phyloP scores from a whole-genome alignment of 2,329 filamentous ascomycete genomes.

The Diaporthe longicolla region DNA sequence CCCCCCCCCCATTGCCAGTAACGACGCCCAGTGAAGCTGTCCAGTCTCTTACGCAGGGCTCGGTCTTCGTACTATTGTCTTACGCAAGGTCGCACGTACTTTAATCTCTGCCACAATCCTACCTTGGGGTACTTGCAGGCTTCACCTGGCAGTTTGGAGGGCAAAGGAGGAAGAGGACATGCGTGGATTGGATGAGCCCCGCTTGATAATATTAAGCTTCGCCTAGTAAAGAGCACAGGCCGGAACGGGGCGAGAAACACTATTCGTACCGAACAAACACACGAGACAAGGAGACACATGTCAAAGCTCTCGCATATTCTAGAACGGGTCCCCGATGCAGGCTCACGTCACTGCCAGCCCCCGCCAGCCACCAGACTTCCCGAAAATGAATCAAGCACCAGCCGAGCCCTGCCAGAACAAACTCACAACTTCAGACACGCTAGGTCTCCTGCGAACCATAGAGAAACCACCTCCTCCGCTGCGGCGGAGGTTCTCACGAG shows the following conservation, averaged over 20 bases:
- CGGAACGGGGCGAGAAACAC: background rate
- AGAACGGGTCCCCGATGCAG: background rate
- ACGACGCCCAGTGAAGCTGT: too few species aligned
- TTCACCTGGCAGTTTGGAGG: too few species aligned
- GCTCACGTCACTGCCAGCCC: background rate
- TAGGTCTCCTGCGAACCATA: too few species aligned
- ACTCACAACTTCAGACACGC: background rate
- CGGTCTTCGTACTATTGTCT: too few species aligned
- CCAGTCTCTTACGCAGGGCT: too few species aligned
- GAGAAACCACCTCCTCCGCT: background rate
- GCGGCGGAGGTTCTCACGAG: too few species aligned
- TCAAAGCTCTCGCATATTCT: constrained; percentile 10
- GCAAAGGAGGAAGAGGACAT: too few species aligned
- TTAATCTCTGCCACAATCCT: too few species aligned
- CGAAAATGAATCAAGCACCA: background rate
- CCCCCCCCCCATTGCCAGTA: too few species aligned
- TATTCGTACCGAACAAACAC: background rate
- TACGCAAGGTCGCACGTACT: too few species aligned
- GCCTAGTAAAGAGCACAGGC: background rate
- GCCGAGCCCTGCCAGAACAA: background rate
- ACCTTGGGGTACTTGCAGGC: too few species aligned
- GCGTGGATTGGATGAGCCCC: background rate
- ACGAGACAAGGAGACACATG: background rate
- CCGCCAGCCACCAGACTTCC: background rate
- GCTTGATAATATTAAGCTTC: background rate